A percentile compares a stretch with the other conserved stretches of the same genome.
These are phyloP conservation scores for Hevea brasiliensis DNA, from an alignment of 345 rosid genomes.

Conservation along the genomic window DNA sequence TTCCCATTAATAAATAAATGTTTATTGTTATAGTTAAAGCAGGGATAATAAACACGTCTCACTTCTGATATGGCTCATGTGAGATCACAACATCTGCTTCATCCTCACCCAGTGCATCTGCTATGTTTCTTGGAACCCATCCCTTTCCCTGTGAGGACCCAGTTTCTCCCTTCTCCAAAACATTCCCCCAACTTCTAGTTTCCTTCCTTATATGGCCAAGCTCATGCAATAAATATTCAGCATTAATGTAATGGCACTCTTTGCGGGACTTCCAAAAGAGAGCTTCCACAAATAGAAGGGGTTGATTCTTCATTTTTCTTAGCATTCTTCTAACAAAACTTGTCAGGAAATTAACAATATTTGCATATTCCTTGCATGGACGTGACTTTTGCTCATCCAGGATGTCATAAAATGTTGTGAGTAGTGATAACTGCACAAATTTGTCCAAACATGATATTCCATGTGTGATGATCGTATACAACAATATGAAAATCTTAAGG, in stretches of 20 bases:
- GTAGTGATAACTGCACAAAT: conserved; percentile 72
- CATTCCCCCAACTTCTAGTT: conserved; percentile 40
- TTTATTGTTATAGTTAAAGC: neutral
- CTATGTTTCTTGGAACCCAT: conserved; percentile 72
- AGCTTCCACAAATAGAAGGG: conserved; percentile 90
- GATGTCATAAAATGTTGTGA: conserved; percentile 67
- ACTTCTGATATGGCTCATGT: conserved; percentile 53
- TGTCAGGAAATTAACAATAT: conserved; percentile 63
- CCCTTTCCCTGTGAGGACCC: conserved; percentile 42
- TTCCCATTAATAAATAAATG: neutral
- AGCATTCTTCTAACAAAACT: conserved; percentile 69
- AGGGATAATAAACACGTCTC: conserved; percentile 20
- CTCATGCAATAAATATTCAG: conserved; percentile 80
- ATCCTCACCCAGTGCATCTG: conserved; percentile 97
- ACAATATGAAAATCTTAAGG: neutral
- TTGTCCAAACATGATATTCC: conserved; percentile 2
- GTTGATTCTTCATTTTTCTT: conserved; percentile 78
- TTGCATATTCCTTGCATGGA: conserved; percentile 57
- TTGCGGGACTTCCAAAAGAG: conserved; percentile 82
- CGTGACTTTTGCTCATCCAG: conserved; percentile 71
- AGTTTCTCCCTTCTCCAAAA: conserved; percentile 44
- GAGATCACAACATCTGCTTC: conserved; percentile 89
- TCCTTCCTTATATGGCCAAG: conserved; percentile 64
- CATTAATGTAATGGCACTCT: conserved; percentile 86
- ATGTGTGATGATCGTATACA: neutral